These are phyloP conservation scores for Metarhizium album DNA, from an alignment of 2,329 filamentous ascomycete genomes.

Conservation along the genomic window DNA sequence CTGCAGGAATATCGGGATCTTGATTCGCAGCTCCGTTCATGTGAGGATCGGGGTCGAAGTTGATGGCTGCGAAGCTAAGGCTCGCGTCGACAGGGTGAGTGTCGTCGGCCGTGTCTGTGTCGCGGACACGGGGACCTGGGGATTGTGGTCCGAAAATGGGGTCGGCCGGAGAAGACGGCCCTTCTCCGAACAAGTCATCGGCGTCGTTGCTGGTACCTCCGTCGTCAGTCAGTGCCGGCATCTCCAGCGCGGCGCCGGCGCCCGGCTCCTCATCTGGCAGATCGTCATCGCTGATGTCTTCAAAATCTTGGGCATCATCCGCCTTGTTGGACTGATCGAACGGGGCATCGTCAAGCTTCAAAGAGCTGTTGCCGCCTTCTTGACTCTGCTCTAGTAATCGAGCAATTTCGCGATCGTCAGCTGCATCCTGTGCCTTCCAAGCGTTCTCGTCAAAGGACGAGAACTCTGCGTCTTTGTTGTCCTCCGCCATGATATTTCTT, in stretches of 20 bases:
- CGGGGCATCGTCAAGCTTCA: conserved; percentile 32
- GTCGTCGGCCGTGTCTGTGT: conserved; percentile 26
- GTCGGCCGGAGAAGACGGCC: conserved; percentile 37
- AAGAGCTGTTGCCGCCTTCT: conserved; percentile 25
- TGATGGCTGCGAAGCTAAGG: conserved; percentile 30
- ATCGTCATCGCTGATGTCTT: conserved; percentile 86
- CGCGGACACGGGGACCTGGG: conserved; percentile 31
- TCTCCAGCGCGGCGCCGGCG: conserved; percentile 31
- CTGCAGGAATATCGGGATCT: conserved; percentile 53
- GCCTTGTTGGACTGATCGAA: conserved; percentile 69
- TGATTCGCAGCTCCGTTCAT: conserved; percentile 39
- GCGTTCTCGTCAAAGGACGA: conserved; percentile 24
- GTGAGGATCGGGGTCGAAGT: conserved; percentile 37
- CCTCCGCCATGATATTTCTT: conserved; percentile 21
- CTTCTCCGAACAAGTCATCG: conserved; percentile 62
- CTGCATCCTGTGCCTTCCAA: conserved; percentile 33
- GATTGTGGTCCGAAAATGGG: conserved; percentile 31
- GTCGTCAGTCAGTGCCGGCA: conserved; percentile 48
- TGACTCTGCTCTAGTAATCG: conserved; percentile 32
- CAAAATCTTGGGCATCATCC: conserved; percentile 82
- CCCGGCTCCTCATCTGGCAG: conserved; percentile 64
- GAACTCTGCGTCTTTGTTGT: conserved; percentile 23
- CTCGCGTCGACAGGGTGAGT: conserved; percentile 20
- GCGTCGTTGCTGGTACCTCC: conserved; percentile 48
- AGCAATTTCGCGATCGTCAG: conserved; percentile 38